Base-by-base conservation (phyloP, 495 filamentous ascomycete species). In the Penicillium coprophilum region DNA sequence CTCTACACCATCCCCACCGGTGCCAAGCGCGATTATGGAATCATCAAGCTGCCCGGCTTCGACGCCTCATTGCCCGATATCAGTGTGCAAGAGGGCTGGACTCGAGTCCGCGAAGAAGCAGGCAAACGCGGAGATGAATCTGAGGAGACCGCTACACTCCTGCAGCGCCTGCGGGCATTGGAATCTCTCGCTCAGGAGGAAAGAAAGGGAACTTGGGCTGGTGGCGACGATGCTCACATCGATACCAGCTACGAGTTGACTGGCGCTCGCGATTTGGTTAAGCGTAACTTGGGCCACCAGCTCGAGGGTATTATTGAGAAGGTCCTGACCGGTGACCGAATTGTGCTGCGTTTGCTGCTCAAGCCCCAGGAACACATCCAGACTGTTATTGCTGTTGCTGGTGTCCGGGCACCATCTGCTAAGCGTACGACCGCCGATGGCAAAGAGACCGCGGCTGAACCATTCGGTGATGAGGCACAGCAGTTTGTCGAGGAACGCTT, bases 51-150 rank as follows among this genome's bases (percentile, higher is more conserved):
- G 31, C 82, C 86, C 49, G 74, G 65, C n/a, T 86, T 85, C 53
- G 88, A 90, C 12, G 86, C 86, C 34, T 74, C 82, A 45, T 71
- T 97, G 38, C 90, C 93, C 19, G 92, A 96, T 27, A 82, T 87
- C 36, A 77, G 85, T 49, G 86, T 96, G 41, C 81, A 87, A 54
- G 88, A 93, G 60, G 95, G 95, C 48, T 96, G 90, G 90, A 78
- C 88, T 53, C 95, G 91, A 67, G 77, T 99, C 36, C 82, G 95
- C 47, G 93, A 99, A 55, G 94, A 97, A 74, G 90, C 92, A 23
- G 91, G 91, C 55, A 81, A 80, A 63, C 82, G 87, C 39, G 91
- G 89, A 59, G 91, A 96, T 47, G 89, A 96, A 27, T 82, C 87
- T 0, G 88, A 92, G 44, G 88, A 92, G 44, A 78, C 85, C 12